A percentile compares a stretch with the other conserved stretches of the same genome.
Evolutionary conservation across 805 yeast species (phyloP).

Genomic region (Cyberlindnera subsufficiens): DNA sequence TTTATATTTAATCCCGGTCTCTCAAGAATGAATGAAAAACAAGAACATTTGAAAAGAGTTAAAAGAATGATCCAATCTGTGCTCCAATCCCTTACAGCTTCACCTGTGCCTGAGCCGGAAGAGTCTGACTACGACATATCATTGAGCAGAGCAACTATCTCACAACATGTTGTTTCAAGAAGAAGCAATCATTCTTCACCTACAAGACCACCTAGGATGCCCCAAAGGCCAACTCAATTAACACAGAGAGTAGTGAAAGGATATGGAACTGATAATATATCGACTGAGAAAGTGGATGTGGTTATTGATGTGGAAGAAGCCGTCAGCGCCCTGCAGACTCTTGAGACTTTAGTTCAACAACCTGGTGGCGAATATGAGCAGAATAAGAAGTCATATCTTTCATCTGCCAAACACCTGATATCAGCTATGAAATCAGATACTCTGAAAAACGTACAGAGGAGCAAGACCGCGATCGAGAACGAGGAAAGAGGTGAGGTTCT

Average conservation of each 20-base stretch:
- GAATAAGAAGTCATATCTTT: slow-evolving; percentile 3
- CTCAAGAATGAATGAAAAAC: too few relatives aligned
- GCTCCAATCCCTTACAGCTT: slow-evolving; percentile 6
- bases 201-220: background rate
- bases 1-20: too few relatives aligned
- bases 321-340: slow-evolving; percentile 5
- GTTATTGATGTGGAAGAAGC: slow-evolving; percentile 9
- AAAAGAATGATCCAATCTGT: slow-evolving; percentile 8
- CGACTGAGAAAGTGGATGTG: slow-evolving; percentile 1
- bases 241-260: background rate
- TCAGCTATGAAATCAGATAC: slow-evolving; percentile 4
- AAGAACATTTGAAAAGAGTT: too few relatives aligned
- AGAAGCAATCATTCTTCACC: slow-evolving; percentile 1
- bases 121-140: slow-evolving; percentile 12
- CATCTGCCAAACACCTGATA: slow-evolving; percentile 4
- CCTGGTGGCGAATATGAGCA: slow-evolving; percentile 4
- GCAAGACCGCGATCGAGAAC: background rate
- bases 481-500: slow-evolving; percentile 4
- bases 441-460: background rate
- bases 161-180: slow-evolving; percentile 7
- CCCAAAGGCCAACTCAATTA: background rate
- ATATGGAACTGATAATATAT: background rate
- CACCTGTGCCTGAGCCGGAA: slow-evolving; percentile 9
- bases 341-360: slow-evolving; percentile 4
- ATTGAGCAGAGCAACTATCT: slow-evolving; percentile 6